A percentile compares a stretch with the other conserved stretches of the same genome.
phyloP scores from a whole-genome alignment of 306 rosid genomes.

The Cicer judaicum region DNA sequence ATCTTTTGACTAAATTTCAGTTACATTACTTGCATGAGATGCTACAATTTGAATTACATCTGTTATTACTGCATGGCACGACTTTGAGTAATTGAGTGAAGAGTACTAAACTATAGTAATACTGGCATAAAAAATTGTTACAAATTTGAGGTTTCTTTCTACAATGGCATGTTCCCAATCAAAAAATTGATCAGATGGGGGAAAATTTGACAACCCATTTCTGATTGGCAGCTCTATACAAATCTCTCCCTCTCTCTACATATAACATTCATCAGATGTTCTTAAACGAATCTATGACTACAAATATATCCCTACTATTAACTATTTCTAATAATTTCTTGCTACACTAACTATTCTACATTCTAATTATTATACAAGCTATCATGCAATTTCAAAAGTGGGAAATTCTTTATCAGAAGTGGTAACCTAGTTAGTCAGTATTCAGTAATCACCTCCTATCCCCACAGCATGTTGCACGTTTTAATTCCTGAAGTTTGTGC shows the following conservation, averaged over 20 bases:
- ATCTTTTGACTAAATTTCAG: too few relatives aligned
- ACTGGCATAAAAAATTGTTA: neutral
- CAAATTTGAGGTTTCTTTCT: conserved; percentile 18
- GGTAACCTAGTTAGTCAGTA: conserved; percentile 39
- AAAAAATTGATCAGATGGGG: conserved; percentile 33
- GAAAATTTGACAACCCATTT: conserved; percentile 40
- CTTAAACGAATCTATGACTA: conserved; percentile 35
- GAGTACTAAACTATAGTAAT: neutral
- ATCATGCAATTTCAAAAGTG: conserved; percentile 34
- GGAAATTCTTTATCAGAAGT: conserved; percentile 29
- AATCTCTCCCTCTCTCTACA: conserved; percentile 43
- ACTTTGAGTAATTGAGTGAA: neutral
- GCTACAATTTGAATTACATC: neutral
- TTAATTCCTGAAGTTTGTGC: conserved; percentile 84
- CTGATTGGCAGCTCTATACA: conserved; percentile 51
- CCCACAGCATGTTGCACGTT: conserved; percentile 78
- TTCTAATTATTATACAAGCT: conserved; percentile 48
- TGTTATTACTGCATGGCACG: neutral
- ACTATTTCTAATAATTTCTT: conserved; percentile 38
- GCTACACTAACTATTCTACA: conserved; percentile 45
- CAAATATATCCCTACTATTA: conserved; percentile 42
- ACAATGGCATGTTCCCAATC: conserved; percentile 23
- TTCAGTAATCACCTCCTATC: conserved; percentile 56
- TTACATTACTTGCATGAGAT: too few relatives aligned
- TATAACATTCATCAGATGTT: conserved; percentile 34